Percentiles rank a stretch among this genome's conserved stretches.
These are phyloP conservation scores for Lasiodiplodia theobromae DNA, from an alignment of 2,329 filamentous ascomycete species.

Conservation along the genomic window DNA sequence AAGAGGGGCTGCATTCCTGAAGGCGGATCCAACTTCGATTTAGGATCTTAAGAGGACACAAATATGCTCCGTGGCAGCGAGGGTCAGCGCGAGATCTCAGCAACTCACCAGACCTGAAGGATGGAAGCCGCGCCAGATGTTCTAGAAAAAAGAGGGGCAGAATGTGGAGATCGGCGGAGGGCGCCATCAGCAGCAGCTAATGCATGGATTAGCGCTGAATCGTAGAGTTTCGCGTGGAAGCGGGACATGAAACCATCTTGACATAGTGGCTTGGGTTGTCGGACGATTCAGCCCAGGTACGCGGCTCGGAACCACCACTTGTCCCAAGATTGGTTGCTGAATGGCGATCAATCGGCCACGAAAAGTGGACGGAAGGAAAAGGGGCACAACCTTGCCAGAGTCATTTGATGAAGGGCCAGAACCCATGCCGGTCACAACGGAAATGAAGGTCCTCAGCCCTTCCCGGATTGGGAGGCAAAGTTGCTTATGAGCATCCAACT, in stretches of 20 bases:
- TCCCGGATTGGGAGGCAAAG: slow-evolving; percentile 16
- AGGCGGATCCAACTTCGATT: not conserved
- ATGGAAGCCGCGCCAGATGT: slow-evolving; percentile 17
- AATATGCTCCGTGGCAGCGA: not conserved
- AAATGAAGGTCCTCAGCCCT: slow-evolving; percentile 17
- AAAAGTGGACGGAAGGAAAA: slow-evolving; percentile 27
- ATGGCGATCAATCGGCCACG: slow-evolving; percentile 27
- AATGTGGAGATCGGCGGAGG: slow-evolving; percentile 22
- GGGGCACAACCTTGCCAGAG: slow-evolving; percentile 22
- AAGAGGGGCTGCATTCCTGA: slow-evolving; percentile 2
- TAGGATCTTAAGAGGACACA: not conserved
- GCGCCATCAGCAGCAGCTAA: slow-evolving; percentile 21
- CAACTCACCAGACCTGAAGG: not conserved
- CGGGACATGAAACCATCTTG: slow-evolving; percentile 38
- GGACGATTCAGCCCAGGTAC: slow-evolving; percentile 24
- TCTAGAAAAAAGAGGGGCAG: slow-evolving; percentile 27
- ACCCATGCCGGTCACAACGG: slow-evolving; percentile 27
- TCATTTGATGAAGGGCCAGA: slow-evolving; percentile 29
- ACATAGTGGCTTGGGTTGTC: slow-evolving; percentile 38
- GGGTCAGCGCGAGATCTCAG: slow-evolving; percentile 5
- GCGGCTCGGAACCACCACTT: slow-evolving; percentile 25
- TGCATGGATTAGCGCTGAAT: slow-evolving; percentile 18
- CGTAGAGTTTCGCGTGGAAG: slow-evolving; percentile 46
- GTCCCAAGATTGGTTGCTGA: slow-evolving; percentile 25
- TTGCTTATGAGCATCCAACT: slow-evolving; percentile 20